Base-by-base conservation (phyloP, 345 rosid species). In the Citrus trifoliata region DNA sequence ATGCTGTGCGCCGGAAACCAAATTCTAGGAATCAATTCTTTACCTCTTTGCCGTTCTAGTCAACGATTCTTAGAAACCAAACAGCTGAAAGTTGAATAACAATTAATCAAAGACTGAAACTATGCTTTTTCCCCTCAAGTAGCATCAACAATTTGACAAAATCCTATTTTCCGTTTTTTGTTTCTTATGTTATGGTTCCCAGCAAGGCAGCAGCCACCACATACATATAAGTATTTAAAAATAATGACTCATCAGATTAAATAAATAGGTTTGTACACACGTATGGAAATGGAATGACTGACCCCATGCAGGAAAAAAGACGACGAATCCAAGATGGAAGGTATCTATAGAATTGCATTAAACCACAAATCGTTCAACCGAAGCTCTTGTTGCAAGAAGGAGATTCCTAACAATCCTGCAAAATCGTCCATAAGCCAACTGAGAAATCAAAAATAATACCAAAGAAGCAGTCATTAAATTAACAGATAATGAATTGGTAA, bases 251-350 rank as follows among this genome's bases (percentile, higher is more conserved):
- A 46, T 46, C 51, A 13, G 51, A 46, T 12, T 46, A 51, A 10
- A 13, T 64, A 38, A 32, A 51, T 16, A 70, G 0, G 28, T 37
- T 25, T 2, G 7, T 9, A 18, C 4, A 27, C 4, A 76, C 12
- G 69, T 32, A 69, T 46, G 68, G 67, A 81, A 80, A 78, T 74
- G 78, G 32, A 78, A 70, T 74, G 59, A 85, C 91, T 86, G 74
- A 92, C 93, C 91, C 89, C 94, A 88, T 89, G 87, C 90, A 89
- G 60, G 87, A 86, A 76, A 90, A 38, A 38, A 88, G 81, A 51
- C 79, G 83, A 81, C 64, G 81, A 88, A 91, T 86, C 93, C 90
- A 91, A 79, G 83, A 61, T 62, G 89, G 92, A 38, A 86, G 71
- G 33, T 48, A 78, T 75, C 85, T 81, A 83, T 81, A 82, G 80